Conservation (phyloP, 75 land plant genomes). For the Azolla pinnata region DNA sequence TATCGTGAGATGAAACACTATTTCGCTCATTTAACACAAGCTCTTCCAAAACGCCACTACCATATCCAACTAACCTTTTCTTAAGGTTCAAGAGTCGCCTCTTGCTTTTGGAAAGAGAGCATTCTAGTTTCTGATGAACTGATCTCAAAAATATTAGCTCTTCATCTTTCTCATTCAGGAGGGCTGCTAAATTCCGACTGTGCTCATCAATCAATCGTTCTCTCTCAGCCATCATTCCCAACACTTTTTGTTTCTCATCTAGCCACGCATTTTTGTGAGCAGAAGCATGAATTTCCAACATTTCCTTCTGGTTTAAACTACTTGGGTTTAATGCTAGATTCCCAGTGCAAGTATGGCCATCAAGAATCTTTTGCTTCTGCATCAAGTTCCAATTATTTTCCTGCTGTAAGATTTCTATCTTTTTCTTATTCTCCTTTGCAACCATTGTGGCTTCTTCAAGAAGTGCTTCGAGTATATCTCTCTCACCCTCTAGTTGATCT, state of each 20-base stretch:
- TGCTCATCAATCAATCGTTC: conserved; percentile 18
- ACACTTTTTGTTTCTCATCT: conserved; percentile 14
- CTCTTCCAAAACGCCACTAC: neutral
- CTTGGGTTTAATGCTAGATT: neutral
- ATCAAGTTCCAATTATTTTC: conserved; percentile 17
- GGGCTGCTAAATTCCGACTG: conserved; percentile 4
- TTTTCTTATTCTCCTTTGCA: conserved; percentile 16
- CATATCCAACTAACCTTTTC: conserved; percentile 2
- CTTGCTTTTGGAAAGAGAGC: neutral
- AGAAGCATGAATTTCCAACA: conserved; percentile 7
- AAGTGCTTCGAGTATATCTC: conserved; percentile 25
- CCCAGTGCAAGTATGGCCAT: neutral
- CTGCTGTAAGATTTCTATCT: conserved; percentile 22
- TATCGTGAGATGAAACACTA: conserved; percentile 5
- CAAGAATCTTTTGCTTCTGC: conserved; percentile 1
- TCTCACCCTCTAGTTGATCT: conserved; percentile 15
- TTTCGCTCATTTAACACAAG: neutral
- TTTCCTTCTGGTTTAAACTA: neutral
- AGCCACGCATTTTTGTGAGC: conserved; percentile 18
- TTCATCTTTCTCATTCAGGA: conserved; percentile 16
- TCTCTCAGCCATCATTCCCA: conserved; percentile 10
- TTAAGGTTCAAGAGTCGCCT: conserved; percentile 2
- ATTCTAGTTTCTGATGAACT: conserved; percentile 7
- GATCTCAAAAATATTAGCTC: conserved; percentile 12
- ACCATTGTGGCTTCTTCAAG: conserved; percentile 18